Conservation (phyloP, 257 asterid species). For the Ballota nigra region DNA sequence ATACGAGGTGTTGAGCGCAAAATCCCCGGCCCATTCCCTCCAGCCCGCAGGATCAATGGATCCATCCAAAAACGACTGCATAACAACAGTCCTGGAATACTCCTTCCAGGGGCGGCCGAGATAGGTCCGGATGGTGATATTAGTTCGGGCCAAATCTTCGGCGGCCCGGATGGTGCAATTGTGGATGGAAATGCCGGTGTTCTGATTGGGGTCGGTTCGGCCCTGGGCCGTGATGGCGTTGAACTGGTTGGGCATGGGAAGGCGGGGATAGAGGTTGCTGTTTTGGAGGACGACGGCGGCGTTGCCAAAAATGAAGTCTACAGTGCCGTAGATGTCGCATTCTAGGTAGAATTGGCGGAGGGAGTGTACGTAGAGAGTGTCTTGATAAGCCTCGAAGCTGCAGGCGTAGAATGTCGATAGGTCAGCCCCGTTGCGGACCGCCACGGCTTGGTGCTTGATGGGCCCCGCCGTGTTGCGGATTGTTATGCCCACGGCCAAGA, state of each 20-base stretch:
- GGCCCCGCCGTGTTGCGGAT: slow-evolving; percentile 85
- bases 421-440: slow-evolving; percentile 70
- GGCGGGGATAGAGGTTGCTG: slow-evolving; percentile 62
- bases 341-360: slow-evolving; percentile 70
- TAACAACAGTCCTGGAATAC: slow-evolving; percentile 57
- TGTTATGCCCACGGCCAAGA: slow-evolving; percentile 53
- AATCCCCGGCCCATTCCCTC: slow-evolving; percentile 64
- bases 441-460: slow-evolving; percentile 74
- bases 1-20: slow-evolving; percentile 61
- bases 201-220: slow-evolving; percentile 64
- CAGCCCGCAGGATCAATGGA: slow-evolving; percentile 53
- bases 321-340: slow-evolving; percentile 75
- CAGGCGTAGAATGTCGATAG: slow-evolving; percentile 71
- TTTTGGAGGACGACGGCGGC: slow-evolving; percentile 64
- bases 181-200: slow-evolving; percentile 72
- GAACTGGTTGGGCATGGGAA: slow-evolving; percentile 58
- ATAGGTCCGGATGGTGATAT: slow-evolving; percentile 31
- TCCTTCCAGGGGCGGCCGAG: slow-evolving; percentile 86
- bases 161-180: slow-evolving; percentile 56
- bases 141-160: slow-evolving; percentile 40
- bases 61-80: slow-evolving; percentile 47
- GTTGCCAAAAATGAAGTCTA: slow-evolving; percentile 83
- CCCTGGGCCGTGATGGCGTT: slow-evolving; percentile 82
- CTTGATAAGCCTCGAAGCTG: slow-evolving; percentile 84
- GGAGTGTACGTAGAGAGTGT: slow-evolving; percentile 65